These are phyloP conservation scores for Volvox reticuliferus DNA, from an alignment of 139 green algal species.

Conservation along the genomic window DNA sequence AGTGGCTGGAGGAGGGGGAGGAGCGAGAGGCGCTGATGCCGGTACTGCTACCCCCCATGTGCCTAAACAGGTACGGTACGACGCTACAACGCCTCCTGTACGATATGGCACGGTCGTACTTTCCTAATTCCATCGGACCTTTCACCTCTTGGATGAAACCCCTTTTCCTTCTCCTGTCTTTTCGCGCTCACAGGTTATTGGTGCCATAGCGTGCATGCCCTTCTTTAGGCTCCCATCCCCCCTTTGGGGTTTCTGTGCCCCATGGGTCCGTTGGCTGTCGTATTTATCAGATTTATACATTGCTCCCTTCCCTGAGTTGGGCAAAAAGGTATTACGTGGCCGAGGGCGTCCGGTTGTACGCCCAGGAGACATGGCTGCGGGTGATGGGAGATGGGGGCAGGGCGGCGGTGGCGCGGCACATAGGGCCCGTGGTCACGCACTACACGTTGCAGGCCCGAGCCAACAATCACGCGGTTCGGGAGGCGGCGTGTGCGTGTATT, in stretches of 20 bases:
- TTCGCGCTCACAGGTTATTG: no score
- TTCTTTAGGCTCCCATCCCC: background rate
- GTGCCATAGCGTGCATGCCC: no score
- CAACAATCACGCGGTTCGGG: conserved; percentile 91
- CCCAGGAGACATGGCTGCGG: conserved; percentile 87
- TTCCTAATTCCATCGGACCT: no score
- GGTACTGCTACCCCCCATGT: conserved; percentile 87
- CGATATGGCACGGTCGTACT: no score
- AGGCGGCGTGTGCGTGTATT: conserved; percentile 94
- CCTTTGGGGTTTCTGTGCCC: no score
- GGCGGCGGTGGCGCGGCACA: conserved; percentile 71
- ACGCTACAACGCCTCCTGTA: no score
- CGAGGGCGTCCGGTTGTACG: conserved; percentile 91
- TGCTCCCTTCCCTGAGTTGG: no score
- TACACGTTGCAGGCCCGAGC: conserved; percentile 64
- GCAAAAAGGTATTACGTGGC: conserved; percentile 89
- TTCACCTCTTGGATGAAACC: no score
- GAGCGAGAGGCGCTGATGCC: conserved; percentile 62
- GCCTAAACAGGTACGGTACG: conserved; percentile 85
- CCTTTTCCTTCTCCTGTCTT: no score
- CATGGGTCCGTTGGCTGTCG: no score
- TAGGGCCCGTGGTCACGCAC: conserved; percentile 43
- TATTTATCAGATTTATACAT: no score
- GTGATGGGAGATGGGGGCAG: conserved; percentile 78
- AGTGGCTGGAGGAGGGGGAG: conserved; percentile 41